Evolutionary conservation across 1,284 basidiomycete genomes (phyloP).

Genomic region (Sutorius eximius): DNA sequence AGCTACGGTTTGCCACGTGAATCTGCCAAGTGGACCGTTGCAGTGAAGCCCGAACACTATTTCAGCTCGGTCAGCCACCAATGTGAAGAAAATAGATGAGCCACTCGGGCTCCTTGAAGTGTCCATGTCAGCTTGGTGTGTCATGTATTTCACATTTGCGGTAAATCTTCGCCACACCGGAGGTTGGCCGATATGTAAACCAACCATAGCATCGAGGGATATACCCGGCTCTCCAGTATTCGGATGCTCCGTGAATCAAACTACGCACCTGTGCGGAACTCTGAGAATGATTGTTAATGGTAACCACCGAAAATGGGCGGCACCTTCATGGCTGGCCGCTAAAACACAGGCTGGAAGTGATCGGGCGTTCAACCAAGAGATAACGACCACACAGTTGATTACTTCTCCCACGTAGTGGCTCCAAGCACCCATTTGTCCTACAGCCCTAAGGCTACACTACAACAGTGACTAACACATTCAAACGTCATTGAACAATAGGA

Average conservation of each 20-base stretch:
- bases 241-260: background rate
- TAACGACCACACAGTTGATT: conserved; percentile 2
- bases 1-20: conserved; percentile 14
- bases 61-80: background rate
- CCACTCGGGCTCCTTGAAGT: background rate
- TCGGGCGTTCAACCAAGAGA: background rate
- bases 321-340: background rate
- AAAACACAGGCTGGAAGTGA: background rate
- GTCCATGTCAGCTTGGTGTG: background rate
- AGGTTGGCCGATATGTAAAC: background rate
- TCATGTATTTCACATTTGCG: background rate
- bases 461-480: conserved; percentile 31
- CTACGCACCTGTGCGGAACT: conserved; percentile 15
- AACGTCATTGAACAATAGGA: conserved; percentile 27
- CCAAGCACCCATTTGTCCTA: conserved; percentile 8
- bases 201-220: background rate
- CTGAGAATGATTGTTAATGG: conserved; percentile 6
- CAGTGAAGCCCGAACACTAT: background rate
- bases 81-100: background rate
- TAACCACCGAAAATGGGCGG: conserved; percentile 6
- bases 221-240: background rate
- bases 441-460: conserved; percentile 28
- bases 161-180: conserved; percentile 8
- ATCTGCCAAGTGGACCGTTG: background rate
- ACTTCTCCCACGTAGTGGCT: conserved; percentile 8